These are phyloP conservation scores for Stachybotrys elegans DNA, from an alignment of 2,329 filamentous ascomycete genomes.

Conservation along the genomic window DNA sequence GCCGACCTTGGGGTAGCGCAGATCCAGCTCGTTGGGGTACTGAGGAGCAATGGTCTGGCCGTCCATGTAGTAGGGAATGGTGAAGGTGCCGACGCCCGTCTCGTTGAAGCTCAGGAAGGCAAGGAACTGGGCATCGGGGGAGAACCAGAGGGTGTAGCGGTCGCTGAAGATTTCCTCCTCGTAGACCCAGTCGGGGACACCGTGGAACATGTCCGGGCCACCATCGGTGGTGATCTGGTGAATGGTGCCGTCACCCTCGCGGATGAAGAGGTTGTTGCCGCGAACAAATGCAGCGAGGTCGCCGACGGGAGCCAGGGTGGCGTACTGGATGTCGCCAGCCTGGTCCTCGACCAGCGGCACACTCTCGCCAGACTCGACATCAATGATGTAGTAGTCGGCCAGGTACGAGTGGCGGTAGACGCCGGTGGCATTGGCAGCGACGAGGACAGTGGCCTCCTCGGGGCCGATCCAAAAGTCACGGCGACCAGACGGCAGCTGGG, in stretches of 20 bases:
- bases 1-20: slow-evolving; percentile 66
- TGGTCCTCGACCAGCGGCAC: slow-evolving; percentile 54
- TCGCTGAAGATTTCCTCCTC: slow-evolving; percentile 60
- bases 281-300: slow-evolving; percentile 63
- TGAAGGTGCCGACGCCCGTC: slow-evolving; percentile 62
- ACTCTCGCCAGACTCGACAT: slow-evolving; percentile 51
- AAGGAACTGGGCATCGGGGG: slow-evolving; percentile 76
- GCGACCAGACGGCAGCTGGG: slow-evolving; percentile 49
- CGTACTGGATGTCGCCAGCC: slow-evolving; percentile 62
- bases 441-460: slow-evolving; percentile 54
- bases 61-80: slow-evolving; percentile 62
- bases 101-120: slow-evolving; percentile 87
- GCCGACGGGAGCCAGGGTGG: slow-evolving; percentile 52
- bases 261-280: slow-evolving; percentile 58
- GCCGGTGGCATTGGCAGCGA: slow-evolving; percentile 62
- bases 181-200: slow-evolving; percentile 76
- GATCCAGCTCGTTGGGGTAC: slow-evolving; percentile 57
- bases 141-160: slow-evolving; percentile 88
- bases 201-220: slow-evolving; percentile 58
- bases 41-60: slow-evolving; percentile 49
- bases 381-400: slow-evolving; percentile 60
- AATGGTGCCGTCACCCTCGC: slow-evolving; percentile 41
- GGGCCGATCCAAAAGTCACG: slow-evolving; percentile 57
- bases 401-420: slow-evolving; percentile 66
- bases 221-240: slow-evolving; percentile 56